phyloP scores from a whole-genome alignment of 805 yeast genomes.

The Ogataea corticis region DNA sequence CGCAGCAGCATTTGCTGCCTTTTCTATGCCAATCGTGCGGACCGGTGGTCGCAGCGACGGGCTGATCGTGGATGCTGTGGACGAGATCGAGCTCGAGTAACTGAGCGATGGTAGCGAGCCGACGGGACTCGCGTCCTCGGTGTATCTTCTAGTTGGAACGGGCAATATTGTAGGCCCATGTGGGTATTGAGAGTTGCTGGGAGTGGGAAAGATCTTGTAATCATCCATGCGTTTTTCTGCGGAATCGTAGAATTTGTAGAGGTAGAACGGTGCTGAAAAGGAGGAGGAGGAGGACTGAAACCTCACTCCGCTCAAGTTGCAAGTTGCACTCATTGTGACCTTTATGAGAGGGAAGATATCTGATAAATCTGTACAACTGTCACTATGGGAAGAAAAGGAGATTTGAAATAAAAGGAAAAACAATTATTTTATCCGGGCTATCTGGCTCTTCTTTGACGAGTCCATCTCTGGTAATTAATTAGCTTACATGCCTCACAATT shows the following conservation, averaged over 20 bases:
- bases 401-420: neutral
- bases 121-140: neutral
- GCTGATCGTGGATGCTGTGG: neutral
- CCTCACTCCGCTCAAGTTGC: conserved; percentile 5
- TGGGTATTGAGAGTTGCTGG: neutral
- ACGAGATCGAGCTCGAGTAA: neutral
- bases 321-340: conserved; percentile 7
- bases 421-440: conserved; percentile 2
- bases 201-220: conserved; percentile 27
- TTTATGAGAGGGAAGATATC: neutral
- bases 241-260: conserved; percentile 24
- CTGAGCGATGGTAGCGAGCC: conserved; percentile 1
- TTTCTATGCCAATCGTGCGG: neutral
- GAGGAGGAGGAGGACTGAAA: conserved; percentile 4
- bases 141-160: neutral
- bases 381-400: neutral
- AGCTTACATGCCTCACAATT: conserved; percentile 2
- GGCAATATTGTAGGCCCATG: neutral
- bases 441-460: conserved; percentile 3
- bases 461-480: neutral
- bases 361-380: too few species aligned
- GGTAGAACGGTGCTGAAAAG: conserved; percentile 22
- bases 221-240: conserved; percentile 21
- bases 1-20: conserved; percentile 1
- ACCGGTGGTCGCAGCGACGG: conserved; percentile 3